phyloP scores from a whole-genome alignment of 1,284 basidiomycete genomes.

The Heterobasidion irregulare region DNA sequence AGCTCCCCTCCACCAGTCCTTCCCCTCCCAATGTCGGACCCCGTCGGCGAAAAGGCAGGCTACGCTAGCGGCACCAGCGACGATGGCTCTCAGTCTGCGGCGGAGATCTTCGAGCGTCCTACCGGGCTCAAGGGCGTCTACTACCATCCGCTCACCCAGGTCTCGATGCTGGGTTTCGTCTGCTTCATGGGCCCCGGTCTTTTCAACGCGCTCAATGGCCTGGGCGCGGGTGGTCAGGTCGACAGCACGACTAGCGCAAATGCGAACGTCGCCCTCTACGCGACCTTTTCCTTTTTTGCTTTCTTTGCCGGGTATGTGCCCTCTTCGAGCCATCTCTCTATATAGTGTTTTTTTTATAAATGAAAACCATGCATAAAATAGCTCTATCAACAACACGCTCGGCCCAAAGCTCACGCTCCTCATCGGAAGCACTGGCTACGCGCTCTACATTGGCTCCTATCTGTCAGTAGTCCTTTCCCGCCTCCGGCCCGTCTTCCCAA shows the following conservation, averaged over 20 bases:
- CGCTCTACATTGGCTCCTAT: constrained; percentile 60
- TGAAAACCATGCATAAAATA: constrained; percentile 18
- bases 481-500: not conserved
- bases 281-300: constrained; percentile 56
- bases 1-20: not conserved
- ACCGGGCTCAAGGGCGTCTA: constrained; percentile 26
- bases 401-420: constrained; percentile 68
- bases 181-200: constrained; percentile 60
- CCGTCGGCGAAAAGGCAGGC: constrained; percentile 7
- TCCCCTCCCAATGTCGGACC: constrained; percentile 7
- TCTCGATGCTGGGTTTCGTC: constrained; percentile 56
- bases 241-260: constrained; percentile 54
- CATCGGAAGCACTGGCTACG: constrained; percentile 63
- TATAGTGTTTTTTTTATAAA: no score
- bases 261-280: constrained; percentile 57
- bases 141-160: constrained; percentile 31
- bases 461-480: constrained; percentile 5
- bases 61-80: constrained; percentile 10
- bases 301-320: constrained; percentile 58
- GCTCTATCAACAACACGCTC: constrained; percentile 70
- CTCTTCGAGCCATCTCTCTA: no score
- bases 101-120: constrained; percentile 17
- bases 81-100: constrained; percentile 10
- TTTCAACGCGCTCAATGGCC: constrained; percentile 43
- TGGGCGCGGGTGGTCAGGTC: constrained; percentile 66